Evolutionary conservation across 2,329 filamentous ascomycete species (phyloP), one percentile per base, ranked within the genome.

Genomic region (Nothophoma quercina): DNA sequence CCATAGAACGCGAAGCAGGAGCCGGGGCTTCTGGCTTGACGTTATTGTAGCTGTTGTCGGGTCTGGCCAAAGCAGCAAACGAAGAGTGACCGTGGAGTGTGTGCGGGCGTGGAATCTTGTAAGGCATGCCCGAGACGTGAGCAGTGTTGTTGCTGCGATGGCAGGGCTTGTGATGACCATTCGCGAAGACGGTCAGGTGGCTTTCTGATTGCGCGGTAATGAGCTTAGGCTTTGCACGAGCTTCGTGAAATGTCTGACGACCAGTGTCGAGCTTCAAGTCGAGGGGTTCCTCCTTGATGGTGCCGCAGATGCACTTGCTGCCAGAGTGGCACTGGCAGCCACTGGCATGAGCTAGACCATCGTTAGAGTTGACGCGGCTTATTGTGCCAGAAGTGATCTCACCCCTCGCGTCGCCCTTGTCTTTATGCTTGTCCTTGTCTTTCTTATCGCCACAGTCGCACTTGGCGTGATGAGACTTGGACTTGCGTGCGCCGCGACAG

Each of bases 391-490:
- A 70, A 49, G 69, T 68, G 47, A 43, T 58, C 68, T 72, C 69
- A 71, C 71, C 68, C 70, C 71, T 73, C 40, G 64, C 64, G 60
- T 75, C 72, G 69, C 67, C 67, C 61, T 73, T 80, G 66, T 78
- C 79, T 64, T 80, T 80, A 52, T 71, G 66, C 67, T 78, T 79
- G 55, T 77, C 67, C 66, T 79, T 79, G 80, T 89, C 88, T 58
- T 87, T 86, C 83, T 96, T 97, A 77, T 96, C 91, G 74, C 91
- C 93, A 77, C 95, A 99, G 77, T 98, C 93, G 79, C 95, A 99
- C 77, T 95, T 96, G 71, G 95, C 86, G 77, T 98, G 95, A 61
- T 93, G 91, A 53, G 93, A 88, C 68, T 95, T 91, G 76, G 91
- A 93, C 83, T 98, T 98, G 80, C 95, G 93, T 83, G 96, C 89